Conservation (phyloP, 192 early-diverging fungal species). For the Linnemannia exigua region DNA sequence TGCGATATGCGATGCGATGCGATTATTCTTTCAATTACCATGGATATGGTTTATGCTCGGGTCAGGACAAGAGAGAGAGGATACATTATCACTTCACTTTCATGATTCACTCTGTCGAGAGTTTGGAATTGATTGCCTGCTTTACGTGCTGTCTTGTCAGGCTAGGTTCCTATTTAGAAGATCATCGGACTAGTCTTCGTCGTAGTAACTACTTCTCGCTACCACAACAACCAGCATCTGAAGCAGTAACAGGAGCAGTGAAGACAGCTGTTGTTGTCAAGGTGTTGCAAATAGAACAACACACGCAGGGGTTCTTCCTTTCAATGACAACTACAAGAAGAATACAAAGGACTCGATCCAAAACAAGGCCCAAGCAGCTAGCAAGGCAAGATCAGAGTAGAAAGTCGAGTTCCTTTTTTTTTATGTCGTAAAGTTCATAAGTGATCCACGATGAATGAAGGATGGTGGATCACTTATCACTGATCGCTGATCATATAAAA, state of each 20-base stretch:
- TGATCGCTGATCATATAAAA: too few relatives aligned
- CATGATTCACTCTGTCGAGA: too few relatives aligned
- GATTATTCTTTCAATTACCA: neutral
- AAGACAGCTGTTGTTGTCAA: too few relatives aligned
- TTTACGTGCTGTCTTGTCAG: too few relatives aligned
- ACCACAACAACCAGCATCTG: neutral
- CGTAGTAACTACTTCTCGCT: neutral
- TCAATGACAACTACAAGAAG: neutral
- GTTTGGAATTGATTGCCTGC: too few relatives aligned
- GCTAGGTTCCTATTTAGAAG: too few relatives aligned
- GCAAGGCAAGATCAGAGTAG: neutral
- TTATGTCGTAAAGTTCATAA: neutral
- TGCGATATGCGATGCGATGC: conserved; percentile 3
- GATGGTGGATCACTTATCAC: too few relatives aligned
- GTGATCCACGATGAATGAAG: too few relatives aligned
- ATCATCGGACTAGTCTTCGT: too few relatives aligned
- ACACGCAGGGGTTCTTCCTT: neutral
- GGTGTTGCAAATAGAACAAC: neutral
- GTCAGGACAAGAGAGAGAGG: too few relatives aligned
- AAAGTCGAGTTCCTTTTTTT: neutral
- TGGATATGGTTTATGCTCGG: neutral
- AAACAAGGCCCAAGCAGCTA: too few relatives aligned
- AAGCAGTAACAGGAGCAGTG: neutral
- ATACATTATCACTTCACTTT: neutral
- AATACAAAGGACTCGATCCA: neutral